These are phyloP conservation scores for Cardiospermum halicacabum DNA, from an alignment of 345 rosid species.

Conservation along the genomic window DNA sequence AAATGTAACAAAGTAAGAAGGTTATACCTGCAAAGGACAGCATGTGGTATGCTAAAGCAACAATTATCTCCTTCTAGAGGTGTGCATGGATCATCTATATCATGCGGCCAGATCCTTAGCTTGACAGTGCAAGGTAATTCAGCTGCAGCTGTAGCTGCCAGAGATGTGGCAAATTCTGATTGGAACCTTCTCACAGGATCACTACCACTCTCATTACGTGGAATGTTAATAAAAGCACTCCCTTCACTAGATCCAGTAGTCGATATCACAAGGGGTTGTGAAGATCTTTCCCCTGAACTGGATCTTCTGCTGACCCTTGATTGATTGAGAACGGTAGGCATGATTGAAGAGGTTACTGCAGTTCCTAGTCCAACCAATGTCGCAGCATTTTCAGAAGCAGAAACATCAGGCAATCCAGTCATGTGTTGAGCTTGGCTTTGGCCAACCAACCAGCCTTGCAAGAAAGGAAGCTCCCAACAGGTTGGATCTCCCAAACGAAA, in stretches of 20 bases:
- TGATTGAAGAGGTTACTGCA: conserved; percentile 19
- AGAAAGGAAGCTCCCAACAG: conserved; percentile 61
- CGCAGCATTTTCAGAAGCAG: conserved; percentile 23
- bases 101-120: conserved; percentile 50
- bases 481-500: conserved; percentile 47
- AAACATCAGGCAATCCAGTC: conserved; percentile 23
- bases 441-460: conserved; percentile 72
- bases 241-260: conserved; percentile 25
- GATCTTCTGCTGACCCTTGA: conserved; percentile 35
- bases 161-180: conserved; percentile 38
- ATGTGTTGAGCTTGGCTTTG: conserved; percentile 48
- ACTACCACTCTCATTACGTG: conserved; percentile 26
- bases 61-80: conserved; percentile 33
- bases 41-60: conserved; percentile 47
- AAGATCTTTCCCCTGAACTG: conserved; percentile 28
- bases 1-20: background rate
- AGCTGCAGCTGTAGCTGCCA: conserved; percentile 44
- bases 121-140: conserved; percentile 59
- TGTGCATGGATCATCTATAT: conserved; percentile 37
- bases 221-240: conserved; percentile 20
- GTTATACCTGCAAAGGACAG: conserved; percentile 49
- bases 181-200: conserved; percentile 40
- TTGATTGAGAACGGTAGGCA: conserved; percentile 14
- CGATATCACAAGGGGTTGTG: conserved; percentile 26
- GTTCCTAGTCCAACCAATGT: conserved; percentile 25